These are phyloP conservation scores for Cutaneotrichosporon mucoides DNA, from an alignment of 1,284 basidiomycete species.

Conservation along the genomic window DNA sequence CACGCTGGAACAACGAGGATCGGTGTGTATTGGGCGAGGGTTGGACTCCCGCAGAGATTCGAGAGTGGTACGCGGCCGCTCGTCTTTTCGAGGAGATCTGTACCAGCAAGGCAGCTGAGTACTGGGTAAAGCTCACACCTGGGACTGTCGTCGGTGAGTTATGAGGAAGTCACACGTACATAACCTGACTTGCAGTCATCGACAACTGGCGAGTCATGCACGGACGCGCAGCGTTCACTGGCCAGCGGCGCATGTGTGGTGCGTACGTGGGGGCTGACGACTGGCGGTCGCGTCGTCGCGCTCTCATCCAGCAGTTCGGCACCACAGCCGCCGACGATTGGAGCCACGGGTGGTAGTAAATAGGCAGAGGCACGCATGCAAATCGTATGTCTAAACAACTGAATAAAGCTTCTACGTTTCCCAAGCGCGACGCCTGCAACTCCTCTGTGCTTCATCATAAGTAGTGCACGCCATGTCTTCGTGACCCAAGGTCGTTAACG, in stretches of 20 bases:
- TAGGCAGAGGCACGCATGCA: no score
- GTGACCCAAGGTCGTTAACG: no score
- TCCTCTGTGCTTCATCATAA: no score
- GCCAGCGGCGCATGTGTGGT: constrained; percentile 86
- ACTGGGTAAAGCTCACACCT: constrained; percentile 81
- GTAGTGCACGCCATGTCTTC: no score
- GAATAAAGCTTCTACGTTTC: no score
- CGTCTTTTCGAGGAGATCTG: constrained; percentile 71
- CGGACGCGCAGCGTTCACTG: constrained; percentile 82
- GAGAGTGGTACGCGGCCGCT: constrained; percentile 80
- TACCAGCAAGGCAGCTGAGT: constrained; percentile 76
- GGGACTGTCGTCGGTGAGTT: constrained; percentile 77
- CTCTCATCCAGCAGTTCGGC: constrained; percentile 49
- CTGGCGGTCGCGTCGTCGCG: constrained; percentile 69
- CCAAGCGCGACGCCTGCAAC: no score
- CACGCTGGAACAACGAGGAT: constrained; percentile 96
- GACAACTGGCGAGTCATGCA: constrained; percentile 95
- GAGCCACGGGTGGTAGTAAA: not conserved
- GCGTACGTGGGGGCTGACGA: constrained; percentile 90
- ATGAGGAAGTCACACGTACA: not conserved
- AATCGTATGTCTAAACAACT: no score
- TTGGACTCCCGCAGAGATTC: constrained; percentile 59
- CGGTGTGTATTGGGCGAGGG: constrained; percentile 66
- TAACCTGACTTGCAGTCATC: constrained; percentile 57
- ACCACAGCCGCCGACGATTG: not conserved